phyloP scores from a whole-genome alignment of 2,329 filamentous ascomycete genomes.

The Dryadomyces quercus-mongolicae region DNA sequence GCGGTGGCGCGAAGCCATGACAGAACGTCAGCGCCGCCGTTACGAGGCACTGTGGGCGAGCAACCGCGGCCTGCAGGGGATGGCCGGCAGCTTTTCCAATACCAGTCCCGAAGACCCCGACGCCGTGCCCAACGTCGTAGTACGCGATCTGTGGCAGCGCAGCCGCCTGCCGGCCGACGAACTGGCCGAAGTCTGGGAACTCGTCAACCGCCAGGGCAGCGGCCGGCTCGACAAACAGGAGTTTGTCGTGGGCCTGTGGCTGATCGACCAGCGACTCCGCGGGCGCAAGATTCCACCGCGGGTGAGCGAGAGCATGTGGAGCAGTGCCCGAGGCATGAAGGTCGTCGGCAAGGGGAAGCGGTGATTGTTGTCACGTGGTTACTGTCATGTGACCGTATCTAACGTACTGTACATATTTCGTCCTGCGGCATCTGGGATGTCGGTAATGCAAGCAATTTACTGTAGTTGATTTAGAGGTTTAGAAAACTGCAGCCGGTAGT shows the following conservation, averaged over 20 bases:
- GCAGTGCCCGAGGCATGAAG: conserved; percentile 43
- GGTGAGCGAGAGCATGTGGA: conserved; percentile 66
- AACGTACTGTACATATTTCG: too few species aligned
- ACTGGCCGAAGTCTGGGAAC: conserved; percentile 63
- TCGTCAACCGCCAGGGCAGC: conserved; percentile 47
- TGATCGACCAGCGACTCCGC: conserved; percentile 69
- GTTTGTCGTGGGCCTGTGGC: conserved; percentile 75
- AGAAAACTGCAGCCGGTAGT: neutral
- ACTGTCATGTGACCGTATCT: too few species aligned
- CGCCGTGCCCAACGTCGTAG: conserved; percentile 59
- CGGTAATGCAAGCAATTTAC: too few species aligned
- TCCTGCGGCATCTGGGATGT: too few species aligned
- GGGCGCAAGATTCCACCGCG: conserved; percentile 64
- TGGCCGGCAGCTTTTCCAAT: neutral
- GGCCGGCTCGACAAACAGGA: conserved; percentile 54
- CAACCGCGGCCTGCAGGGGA: conserved; percentile 47
- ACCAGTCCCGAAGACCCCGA: conserved; percentile 21
- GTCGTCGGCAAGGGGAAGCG: conserved; percentile 11
- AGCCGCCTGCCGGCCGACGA: conserved; percentile 56
- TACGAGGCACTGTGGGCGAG: conserved; percentile 82
- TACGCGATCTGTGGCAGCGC: conserved; percentile 62
- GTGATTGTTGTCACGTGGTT: too few species aligned
- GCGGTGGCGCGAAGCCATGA: conserved; percentile 66
- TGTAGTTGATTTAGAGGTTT: too few species aligned
- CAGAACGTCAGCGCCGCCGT: conserved; percentile 58